Conservation (phyloP, 257 asterid genomes). For the Mentha longifolia region DNA sequence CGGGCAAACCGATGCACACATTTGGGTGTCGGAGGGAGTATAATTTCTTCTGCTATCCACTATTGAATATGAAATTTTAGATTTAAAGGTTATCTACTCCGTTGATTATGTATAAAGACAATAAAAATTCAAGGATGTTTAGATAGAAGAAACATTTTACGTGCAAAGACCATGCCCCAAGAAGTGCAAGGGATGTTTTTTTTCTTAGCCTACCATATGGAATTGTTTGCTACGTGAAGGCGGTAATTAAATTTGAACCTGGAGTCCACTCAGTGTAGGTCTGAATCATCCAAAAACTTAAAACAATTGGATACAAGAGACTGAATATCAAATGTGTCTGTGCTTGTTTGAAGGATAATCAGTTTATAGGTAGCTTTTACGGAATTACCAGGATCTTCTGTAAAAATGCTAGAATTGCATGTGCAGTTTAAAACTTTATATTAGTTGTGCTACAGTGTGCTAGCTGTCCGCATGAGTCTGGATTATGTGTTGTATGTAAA, state of each 20-base stretch:
- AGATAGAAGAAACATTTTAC: conserved; percentile 10
- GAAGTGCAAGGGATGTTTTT: background rate
- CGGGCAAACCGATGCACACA: no score
- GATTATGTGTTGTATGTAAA: background rate
- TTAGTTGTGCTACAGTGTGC: background rate
- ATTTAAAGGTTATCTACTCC: background rate
- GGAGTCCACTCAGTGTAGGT: conserved; percentile 11
- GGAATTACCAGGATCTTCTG: background rate
- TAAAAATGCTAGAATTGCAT: conserved; percentile 2
- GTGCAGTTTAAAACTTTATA: conserved; percentile 12
- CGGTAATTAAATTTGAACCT: conserved; percentile 11
- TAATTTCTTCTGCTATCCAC: conserved; percentile 7
- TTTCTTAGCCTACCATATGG: background rate
- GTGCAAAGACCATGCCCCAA: background rate
- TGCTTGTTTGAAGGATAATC: conserved; percentile 27
- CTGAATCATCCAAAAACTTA: conserved; percentile 11
- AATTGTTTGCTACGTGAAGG: background rate
- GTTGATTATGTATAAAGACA: background rate
- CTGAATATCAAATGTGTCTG: background rate
- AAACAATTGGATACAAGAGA: background rate
- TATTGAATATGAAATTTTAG: conserved; percentile 8
- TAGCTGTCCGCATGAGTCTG: conserved; percentile 14
- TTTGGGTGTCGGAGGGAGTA: no score
- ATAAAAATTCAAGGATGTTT: conserved; percentile 2
- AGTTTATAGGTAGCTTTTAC: conserved; percentile 19